phyloP scores from a whole-genome alignment of 805 yeast genomes.

The Barnettozyma sucrosica region DNA sequence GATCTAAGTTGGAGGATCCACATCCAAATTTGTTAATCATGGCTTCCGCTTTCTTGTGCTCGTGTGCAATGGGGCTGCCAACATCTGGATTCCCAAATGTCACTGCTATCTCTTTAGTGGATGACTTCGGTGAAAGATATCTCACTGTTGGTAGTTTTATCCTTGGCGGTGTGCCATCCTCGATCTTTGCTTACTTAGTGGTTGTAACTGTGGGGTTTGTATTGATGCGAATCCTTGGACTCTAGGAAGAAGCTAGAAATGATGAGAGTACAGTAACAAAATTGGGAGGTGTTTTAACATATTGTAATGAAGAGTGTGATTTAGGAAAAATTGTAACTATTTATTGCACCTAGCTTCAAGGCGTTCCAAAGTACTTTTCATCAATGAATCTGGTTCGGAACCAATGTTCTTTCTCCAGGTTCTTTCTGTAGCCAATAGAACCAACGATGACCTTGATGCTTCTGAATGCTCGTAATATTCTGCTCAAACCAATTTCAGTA shows the following conservation, averaged over 20 bases:
- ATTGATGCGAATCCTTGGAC: conserved; percentile 54
- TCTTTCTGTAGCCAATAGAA: conserved; percentile 44
- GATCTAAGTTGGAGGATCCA: conserved; percentile 64
- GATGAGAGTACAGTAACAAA: neutral
- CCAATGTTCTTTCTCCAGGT: conserved; percentile 49
- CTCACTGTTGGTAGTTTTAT: conserved; percentile 82
- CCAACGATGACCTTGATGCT: conserved; percentile 66
- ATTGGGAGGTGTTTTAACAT: neutral
- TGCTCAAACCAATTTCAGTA: conserved; percentile 70
- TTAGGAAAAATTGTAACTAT: too few species aligned
- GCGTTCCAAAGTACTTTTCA: conserved; percentile 70
- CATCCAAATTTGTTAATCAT: conserved; percentile 80
- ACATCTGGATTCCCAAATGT: conserved; percentile 98
- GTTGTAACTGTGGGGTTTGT: conserved; percentile 77
- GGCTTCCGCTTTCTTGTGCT: conserved; percentile 63
- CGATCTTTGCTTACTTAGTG: conserved; percentile 65
- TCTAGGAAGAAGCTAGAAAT: conserved; percentile 24
- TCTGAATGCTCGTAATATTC: conserved; percentile 65
- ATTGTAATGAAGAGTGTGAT: too few species aligned
- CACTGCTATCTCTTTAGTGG: conserved; percentile 91
- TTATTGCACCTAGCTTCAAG: neutral
- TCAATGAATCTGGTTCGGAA: conserved; percentile 69
- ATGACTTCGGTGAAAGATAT: conserved; percentile 87
- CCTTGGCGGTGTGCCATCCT: conserved; percentile 85
- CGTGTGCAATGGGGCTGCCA: conserved; percentile 96